Base-by-base conservation (phyloP, 2,329 filamentous ascomycete species). In the Phyllosticta citriasiana region DNA sequence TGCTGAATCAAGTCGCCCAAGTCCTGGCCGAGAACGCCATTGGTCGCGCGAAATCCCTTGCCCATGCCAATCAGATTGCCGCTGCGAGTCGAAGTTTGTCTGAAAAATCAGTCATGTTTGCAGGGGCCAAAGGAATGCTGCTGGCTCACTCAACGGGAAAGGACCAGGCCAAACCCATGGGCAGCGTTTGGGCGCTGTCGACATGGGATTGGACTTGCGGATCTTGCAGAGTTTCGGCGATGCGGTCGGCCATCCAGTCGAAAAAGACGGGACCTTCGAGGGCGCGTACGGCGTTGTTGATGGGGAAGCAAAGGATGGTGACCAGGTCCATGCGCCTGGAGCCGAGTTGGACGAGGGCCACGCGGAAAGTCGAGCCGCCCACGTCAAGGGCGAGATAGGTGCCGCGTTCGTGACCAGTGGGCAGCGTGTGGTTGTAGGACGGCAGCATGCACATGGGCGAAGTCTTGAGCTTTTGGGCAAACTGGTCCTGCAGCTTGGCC, bases 81-180 rank as follows among this genome's bases (percentile, higher is more conserved):
- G 55, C 77, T 81, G 59, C 79, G 77, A 60, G 79, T 77, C 12
- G 83, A 86, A 4, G 83, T 87, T 73, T 86, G 83, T 60, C 74
- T 77, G 54, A 16, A 9, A 14, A n/a, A 54, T 64, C 19, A 57
- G 60, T 33, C 14, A 6, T n/a, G 9, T 22, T 35, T 40, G 16
- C 19, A 33, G n/a, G 33, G 53, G n/a, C 27, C 30, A 40, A 30
- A 35, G 8, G 9, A 55, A 55, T 27, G 19, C 25, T 47, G 47
- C 60, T 19, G 55, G 71, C 76, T 62, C 71, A 78, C 71, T 86
- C 81, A 60, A 87, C 79, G 0, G 84, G 84, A 70, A 87, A 87
- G 2, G 84, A 86, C 84, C 84, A 87, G 2, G 84, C 82, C 64
- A 87, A 67, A 3, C 84, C 84, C 77, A 86, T 82, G 4, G 79